Conservation (phyloP, 202 grass and related monocot species). For the Hordeum pubiflorum region DNA sequence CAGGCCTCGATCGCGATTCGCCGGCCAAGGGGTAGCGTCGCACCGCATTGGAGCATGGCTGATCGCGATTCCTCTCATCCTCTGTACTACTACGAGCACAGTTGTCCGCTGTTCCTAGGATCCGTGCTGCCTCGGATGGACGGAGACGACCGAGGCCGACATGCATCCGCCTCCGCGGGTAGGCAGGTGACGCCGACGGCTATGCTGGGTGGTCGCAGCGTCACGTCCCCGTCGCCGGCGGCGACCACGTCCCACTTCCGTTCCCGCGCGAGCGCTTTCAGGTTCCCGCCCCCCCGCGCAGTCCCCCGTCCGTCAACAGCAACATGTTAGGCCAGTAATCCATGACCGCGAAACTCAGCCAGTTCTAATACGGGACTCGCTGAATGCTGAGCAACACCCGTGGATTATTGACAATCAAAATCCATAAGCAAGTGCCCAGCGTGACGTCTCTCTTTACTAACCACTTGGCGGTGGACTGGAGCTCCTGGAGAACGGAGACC, state of each 20-base stretch:
- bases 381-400: not conserved
- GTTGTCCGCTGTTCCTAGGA: slow-evolving; percentile 3
- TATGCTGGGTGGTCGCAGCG: not conserved
- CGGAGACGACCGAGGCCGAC: too few species aligned
- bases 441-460: not conserved
- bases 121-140: slow-evolving; percentile 2
- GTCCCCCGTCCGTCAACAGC: not conserved
- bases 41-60: not conserved
- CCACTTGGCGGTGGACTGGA: not conserved
- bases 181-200: too few species aligned
- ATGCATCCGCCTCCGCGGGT: not conserved
- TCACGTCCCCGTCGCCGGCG: slow-evolving; percentile 2
- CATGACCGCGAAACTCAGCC: not conserved
- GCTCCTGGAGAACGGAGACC: not conserved
- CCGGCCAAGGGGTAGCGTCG: not conserved
- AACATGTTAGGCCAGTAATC: not conserved
- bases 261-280: not conserved
- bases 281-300: not conserved
- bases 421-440: too few species aligned
- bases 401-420: not conserved
- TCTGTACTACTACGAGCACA: not conserved
- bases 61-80: not conserved
- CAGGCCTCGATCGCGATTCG: not conserved
- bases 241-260: not conserved
- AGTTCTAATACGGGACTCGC: not conserved